Conservation (phyloP, 768 basidiomycete genomes). For the Fomitopsis serialis region DNA sequence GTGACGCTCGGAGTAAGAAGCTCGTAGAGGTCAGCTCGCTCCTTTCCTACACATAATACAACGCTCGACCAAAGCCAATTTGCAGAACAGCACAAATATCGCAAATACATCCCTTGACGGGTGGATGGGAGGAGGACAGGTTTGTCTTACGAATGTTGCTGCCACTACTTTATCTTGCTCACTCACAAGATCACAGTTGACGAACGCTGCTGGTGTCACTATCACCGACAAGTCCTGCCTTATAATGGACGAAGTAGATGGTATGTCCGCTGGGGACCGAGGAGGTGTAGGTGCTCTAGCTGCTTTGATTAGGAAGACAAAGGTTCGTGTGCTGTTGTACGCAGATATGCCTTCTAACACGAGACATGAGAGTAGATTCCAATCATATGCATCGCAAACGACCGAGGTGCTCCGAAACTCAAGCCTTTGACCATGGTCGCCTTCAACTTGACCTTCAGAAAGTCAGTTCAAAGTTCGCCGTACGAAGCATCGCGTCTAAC, state of each 20-base stretch:
- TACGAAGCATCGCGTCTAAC: not conserved
- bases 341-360: not conserved
- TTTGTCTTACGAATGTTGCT: constrained; percentile 17
- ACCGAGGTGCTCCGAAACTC: constrained; percentile 80
- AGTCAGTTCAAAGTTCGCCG: constrained; percentile 40
- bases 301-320: constrained; percentile 87
- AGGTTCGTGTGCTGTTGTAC: constrained; percentile 37
- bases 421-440: constrained; percentile 76
- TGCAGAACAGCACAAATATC: constrained; percentile 82
- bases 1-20: constrained; percentile 93
- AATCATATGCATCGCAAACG: constrained; percentile 97
- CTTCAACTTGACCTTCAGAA: constrained; percentile 70
- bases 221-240: constrained; percentile 81
- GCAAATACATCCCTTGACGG: constrained; percentile 87
- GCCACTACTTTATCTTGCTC: not conserved
- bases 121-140: constrained; percentile 61
- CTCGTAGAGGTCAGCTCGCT: constrained; percentile 72
- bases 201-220: constrained; percentile 63
- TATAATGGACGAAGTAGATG: constrained; percentile 99
- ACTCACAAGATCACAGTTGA: constrained; percentile 27
- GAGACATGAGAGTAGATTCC: constrained; percentile 58
- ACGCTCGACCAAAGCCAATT: not conserved
- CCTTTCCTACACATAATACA: not conserved
- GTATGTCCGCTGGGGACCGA: constrained; percentile 96
- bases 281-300: constrained; percentile 95